Conservation (phyloP, 495 filamentous ascomycete genomes). For the Tuber aestivum region DNA sequence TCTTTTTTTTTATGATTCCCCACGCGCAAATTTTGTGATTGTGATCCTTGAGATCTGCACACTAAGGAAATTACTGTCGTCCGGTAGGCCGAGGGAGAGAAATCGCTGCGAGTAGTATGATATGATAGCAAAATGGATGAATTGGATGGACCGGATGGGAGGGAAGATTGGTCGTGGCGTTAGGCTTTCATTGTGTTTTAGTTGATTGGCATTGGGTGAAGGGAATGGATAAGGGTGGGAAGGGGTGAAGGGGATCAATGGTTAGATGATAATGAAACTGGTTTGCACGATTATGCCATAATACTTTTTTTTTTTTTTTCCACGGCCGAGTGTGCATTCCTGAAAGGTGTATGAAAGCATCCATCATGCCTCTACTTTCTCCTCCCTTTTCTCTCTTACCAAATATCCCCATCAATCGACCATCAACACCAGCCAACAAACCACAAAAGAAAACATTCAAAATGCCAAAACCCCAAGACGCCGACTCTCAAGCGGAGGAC, state of each 20-base stretch:
- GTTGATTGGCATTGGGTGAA: not conserved
- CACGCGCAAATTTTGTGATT: not conserved
- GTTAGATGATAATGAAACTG: not conserved
- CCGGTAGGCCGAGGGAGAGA: not conserved
- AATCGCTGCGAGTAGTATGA: not conserved
- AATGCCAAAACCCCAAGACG: constrained; percentile 1
- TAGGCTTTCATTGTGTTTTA: not conserved
- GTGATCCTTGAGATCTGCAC: not conserved
- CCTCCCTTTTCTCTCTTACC: not conserved
- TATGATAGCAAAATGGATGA: not conserved
- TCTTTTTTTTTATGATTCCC: not conserved
- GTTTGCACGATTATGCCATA: not conserved
- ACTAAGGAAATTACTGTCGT: not conserved
- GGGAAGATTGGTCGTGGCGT: constrained; percentile 3
- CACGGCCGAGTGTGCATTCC: not conserved
- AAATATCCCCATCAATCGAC: not conserved
- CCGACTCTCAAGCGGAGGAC: not conserved
- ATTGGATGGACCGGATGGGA: not conserved
- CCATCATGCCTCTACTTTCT: not conserved
- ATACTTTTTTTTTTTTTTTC: not conserved
- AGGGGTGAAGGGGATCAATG: not conserved
- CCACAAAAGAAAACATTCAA: not conserved
- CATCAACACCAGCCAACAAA: not conserved
- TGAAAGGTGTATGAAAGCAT: not conserved
- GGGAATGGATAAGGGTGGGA: not conserved